Conservation (phyloP, 352 stramenopile genomes). For the Globisporangium cylindrosporum region DNA sequence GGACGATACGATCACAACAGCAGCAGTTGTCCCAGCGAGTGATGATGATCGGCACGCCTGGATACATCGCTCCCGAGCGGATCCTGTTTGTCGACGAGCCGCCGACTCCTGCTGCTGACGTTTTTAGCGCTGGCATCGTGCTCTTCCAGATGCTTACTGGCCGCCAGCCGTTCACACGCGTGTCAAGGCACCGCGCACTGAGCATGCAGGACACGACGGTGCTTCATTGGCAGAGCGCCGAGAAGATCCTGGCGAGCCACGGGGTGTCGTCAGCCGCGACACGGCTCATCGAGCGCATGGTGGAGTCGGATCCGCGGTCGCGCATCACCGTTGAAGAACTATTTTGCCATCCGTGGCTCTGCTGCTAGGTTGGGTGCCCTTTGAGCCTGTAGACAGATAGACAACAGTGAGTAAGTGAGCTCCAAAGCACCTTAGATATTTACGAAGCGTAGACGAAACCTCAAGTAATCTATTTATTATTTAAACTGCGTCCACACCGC, state of each 20-base stretch:
- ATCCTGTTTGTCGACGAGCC: constrained; percentile 31
- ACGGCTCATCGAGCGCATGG: constrained; percentile 39
- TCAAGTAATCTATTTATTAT: constrained; percentile 5
- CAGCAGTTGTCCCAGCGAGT: not conserved
- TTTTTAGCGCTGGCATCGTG: constrained; percentile 63
- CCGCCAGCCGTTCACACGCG: constrained; percentile 44
- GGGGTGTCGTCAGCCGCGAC: constrained; percentile 31
- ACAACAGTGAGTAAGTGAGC: not conserved
- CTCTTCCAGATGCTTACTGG: constrained; percentile 61
- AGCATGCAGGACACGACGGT: constrained; percentile 38
- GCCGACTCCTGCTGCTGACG: constrained; percentile 38
- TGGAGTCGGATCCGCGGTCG: constrained; percentile 27
- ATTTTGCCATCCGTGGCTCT: constrained; percentile 25
- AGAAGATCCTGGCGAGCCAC: constrained; percentile 24
- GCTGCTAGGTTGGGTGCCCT: not conserved
- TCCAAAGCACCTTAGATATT: not conserved
- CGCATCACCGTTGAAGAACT: constrained; percentile 39
- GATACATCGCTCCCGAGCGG: constrained; percentile 60
- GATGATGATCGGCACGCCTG: constrained; percentile 59
- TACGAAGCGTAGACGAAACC: not conserved
- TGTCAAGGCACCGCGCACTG: constrained; percentile 24
- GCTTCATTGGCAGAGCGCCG: constrained; percentile 42
- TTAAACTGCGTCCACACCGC: constrained; percentile 10
- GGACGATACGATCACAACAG: not conserved
- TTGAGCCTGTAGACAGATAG: not conserved